A percentile compares a stretch with the other conserved stretches of the same genome.
Conservation (phyloP, 305 asterid genomes). For the Andrographis paniculata region DNA sequence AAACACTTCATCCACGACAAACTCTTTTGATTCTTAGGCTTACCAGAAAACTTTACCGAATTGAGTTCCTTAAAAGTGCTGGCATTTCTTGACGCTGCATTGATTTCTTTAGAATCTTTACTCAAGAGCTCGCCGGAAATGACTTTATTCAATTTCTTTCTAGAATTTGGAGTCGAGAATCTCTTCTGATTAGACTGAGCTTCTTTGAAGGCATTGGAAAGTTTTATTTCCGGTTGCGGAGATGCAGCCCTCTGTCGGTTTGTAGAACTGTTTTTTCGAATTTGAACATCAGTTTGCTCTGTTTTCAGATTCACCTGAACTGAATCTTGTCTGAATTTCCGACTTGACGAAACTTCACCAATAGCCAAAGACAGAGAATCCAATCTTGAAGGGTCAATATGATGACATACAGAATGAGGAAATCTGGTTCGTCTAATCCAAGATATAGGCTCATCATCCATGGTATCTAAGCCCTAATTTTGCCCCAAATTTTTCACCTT, state of each 20-base stretch:
- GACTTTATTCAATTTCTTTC: conserved; percentile 35
- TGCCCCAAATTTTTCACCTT: neutral
- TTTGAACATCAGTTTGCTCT: conserved; percentile 26
- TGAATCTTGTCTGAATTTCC: conserved; percentile 28
- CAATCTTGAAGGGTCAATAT: conserved; percentile 53
- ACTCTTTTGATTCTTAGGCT: conserved; percentile 47
- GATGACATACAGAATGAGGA: conserved; percentile 76
- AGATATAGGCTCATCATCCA: conserved; percentile 76
- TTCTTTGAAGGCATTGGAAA: conserved; percentile 64
- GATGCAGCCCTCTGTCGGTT: conserved; percentile 63
- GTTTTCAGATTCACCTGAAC: conserved; percentile 20
- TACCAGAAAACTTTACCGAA: conserved; percentile 40
- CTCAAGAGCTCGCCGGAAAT: conserved; percentile 29
- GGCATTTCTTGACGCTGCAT: conserved; percentile 19
- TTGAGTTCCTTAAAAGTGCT: conserved; percentile 52
- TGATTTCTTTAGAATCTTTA: conserved; percentile 32
- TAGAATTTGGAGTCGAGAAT: conserved; percentile 70
- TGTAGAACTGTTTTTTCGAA: conserved; percentile 36
- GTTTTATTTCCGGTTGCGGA: conserved; percentile 52
- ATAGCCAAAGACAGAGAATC: conserved; percentile 31
- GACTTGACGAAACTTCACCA: conserved; percentile 16
- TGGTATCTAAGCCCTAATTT: conserved; percentile 8
- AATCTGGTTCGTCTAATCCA: conserved; percentile 85
- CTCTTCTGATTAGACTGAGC: conserved; percentile 59
- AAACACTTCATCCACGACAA: conserved; percentile 71